phyloP scores from a whole-genome alignment of 164 flowering plant species.

The Vitis vinifera region ASM3070453v1 NC_081815.1:8028501-8029000 shows the following conservation, averaged over 20 bases:
- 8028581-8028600: not conserved
- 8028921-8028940: constrained; percentile 38
- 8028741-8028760: no score
- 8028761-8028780: no score
- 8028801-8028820: not conserved
- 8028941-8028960: constrained; percentile 28
- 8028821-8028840: constrained; percentile 8
- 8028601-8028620: not conserved
- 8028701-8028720: not conserved
- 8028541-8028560: constrained; percentile 3
- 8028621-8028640: constrained; percentile 3
- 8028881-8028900: constrained; percentile 2
- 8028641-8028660: constrained; percentile 5
- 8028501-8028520: constrained; percentile 14
- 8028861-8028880: not conserved
- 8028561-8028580: not conserved
- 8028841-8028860: constrained; percentile 8
- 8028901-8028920: constrained; percentile 24
- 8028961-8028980: constrained; percentile 13
- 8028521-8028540: not conserved
- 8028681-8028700: no score
- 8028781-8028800: not conserved
- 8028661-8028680: not conserved
- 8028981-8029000: constrained; percentile 15
- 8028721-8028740: not conserved